phyloP scores from a whole-genome alignment of 176 grass and related monocot species.

The Leersia perrieri region DNA sequence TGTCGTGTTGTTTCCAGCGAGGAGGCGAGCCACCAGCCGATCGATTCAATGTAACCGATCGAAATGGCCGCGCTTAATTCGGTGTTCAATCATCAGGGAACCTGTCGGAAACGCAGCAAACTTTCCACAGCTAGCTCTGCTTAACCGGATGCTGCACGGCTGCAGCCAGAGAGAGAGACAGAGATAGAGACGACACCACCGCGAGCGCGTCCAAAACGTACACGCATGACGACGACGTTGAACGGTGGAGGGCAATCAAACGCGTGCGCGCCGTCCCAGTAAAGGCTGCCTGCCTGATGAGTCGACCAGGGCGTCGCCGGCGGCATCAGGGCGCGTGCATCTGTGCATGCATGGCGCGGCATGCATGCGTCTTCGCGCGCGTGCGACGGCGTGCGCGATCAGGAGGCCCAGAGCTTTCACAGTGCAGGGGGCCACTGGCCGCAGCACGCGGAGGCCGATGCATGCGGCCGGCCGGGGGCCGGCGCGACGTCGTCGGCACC shows the following conservation, averaged over 20 bases:
- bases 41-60: not conserved
- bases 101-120: not conserved
- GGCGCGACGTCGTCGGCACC: not conserved
- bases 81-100: not conserved
- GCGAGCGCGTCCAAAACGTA: not conserved
- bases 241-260: slow-evolving; percentile 21
- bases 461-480: not conserved
- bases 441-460: slow-evolving; percentile 14
- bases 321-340: slow-evolving; percentile 21
- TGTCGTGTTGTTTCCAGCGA: not conserved
- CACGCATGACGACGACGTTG: slow-evolving; percentile 21
- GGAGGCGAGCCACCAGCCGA: not conserved
- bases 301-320: not conserved
- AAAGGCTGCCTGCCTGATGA: slow-evolving; percentile 12
- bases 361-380: slow-evolving; percentile 1
- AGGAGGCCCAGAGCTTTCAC: not conserved
- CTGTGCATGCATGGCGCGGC: not conserved
- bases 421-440: not conserved
- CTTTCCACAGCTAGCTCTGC: slow-evolving; percentile 13
- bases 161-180: not conserved
- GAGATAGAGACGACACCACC: not conserved
- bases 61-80: not conserved
- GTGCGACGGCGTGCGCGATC: not conserved
- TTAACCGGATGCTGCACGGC: too few relatives aligned
- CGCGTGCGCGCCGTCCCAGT: slow-evolving; percentile 25